Evolutionary conservation across 1,284 basidiomycete species (phyloP), one percentile per base, ranked within the genome.

Genomic region (Cystobasidium slooffiae): DNA sequence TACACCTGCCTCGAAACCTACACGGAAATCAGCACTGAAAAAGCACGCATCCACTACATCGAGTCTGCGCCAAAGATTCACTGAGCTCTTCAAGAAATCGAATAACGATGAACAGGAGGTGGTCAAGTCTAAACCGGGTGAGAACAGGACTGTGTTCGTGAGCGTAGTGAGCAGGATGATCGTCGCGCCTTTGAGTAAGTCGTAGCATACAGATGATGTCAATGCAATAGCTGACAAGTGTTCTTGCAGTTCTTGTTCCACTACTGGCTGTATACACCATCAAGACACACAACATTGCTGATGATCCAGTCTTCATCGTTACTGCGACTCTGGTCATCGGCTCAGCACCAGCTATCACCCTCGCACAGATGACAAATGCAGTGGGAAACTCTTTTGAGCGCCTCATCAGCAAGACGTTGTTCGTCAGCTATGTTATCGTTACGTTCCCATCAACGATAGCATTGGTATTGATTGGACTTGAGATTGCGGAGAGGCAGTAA

Each of bases 201-300:
- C 55, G 18, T 67, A 0, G 68, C 72, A n/a, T 75, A 76, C 83
- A 83, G 0, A 79, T 83, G 61, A 66, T 77, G 6, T 82, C 82
- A 3, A 77, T 80, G 6, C 78, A 82, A 31, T 56, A 78, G 49
- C 77, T 76, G 4, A 75, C 83, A 10, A 83, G 83, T 82, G 41
- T 83, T 0, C 83, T 83, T 8, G 59, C 81, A 10, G 61, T 82
- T 8, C 47, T 84, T 41, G 66, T 84, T 0, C 83, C 83, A 1
- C 67, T 82, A 1, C 78, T 83, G 43, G 78, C 67, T 16, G 75
- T 41, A 12, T 80, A 75, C n/a, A 76, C 78, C 1, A 68, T 74
- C 18, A 62, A 68, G 31, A 79, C 79, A 44, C 51, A 69, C 43
- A 78, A 78, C 52, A 74, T 79, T 18, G 78, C 77, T 3, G 80